Evolutionary conservation across 2,329 filamentous ascomycete species (phyloP), one percentile per base, ranked within the genome.

Genomic region (Pyricularia sp.): DNA sequence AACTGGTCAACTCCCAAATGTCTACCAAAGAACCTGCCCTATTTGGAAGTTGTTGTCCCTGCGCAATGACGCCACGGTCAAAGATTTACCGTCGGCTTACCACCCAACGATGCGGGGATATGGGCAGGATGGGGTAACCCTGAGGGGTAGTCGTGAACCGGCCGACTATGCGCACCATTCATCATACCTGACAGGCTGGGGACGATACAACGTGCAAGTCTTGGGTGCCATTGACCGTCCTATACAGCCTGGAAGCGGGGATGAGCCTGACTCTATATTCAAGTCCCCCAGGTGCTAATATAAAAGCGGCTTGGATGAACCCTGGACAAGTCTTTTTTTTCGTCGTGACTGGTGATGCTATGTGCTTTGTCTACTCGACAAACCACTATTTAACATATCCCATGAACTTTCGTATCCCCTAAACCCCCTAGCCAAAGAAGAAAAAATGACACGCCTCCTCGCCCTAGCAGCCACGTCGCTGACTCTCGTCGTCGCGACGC

Each of bases 401-500:
- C n/a, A 61, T 23, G 26, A 28, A 12, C 9, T 26, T 61, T 61
- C 4, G 42, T 50, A 3, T n/a, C 42, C 42, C 17, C 6, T 50
- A 3, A 61, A 5, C n/a, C 58, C 58, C 7, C 9, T 6, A 63
- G 25, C 1, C 25, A 28, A 26, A n/a, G n/a, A n/a, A n/a, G n/a
- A n/a, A n/a, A n/a, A n/a, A 63, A 63, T 63, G 59, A 0, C 59
- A 30, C 59, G 59, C 26, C 59, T 26, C 59, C 59, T 63, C 25
- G 59, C 59, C 59, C 59, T 63, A 11, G 59, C 59, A 26, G 42
- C 65, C 17, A n/a, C 42, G n/a, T 59, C 65, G 5, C 42, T 10
- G 65, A 28, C n/a, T 26, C 17, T 66, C 36, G 42, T 50, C 23
- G 26, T 20, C 12, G 65, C 74, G 5, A 79, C 79, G 0, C 81